A percentile compares a stretch with the other conserved stretches of the same genome.
These are phyloP conservation scores for Reutealis trisperma DNA, from an alignment of 345 rosid species.

Conservation along the genomic window DNA sequence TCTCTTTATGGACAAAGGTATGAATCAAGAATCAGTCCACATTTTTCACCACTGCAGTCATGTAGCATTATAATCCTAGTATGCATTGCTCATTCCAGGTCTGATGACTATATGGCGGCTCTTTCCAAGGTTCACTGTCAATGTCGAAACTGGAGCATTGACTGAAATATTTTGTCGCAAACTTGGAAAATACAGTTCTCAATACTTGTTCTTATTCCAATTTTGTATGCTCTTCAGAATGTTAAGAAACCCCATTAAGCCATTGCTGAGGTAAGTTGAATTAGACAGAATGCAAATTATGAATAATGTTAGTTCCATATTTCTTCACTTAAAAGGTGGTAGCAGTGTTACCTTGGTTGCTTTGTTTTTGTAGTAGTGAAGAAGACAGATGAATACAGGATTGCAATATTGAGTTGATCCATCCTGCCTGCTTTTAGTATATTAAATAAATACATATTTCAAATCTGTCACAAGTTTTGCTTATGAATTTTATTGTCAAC, in stretches of 20 bases:
- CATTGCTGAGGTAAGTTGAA: background rate
- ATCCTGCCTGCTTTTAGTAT: background rate
- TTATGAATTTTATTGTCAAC: too few relatives aligned
- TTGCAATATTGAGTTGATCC: too few relatives aligned
- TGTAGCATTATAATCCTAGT: background rate
- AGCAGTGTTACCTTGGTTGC: background rate
- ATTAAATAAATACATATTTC: too few relatives aligned
- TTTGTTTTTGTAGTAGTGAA: too few relatives aligned
- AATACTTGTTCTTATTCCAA: background rate
- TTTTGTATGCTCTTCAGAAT: background rate
- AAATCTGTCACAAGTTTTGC: background rate
- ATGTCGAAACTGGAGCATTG: constrained; percentile 62
- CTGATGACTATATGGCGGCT: constrained; percentile 85
- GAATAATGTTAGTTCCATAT: too few relatives aligned
- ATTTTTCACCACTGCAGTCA: background rate
- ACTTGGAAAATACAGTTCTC: background rate
- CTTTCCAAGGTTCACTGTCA: constrained; percentile 82
- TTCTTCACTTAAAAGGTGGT: too few relatives aligned
- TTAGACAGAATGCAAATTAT: background rate
- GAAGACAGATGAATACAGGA: background rate
- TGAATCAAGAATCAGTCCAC: constrained; percentile 6
- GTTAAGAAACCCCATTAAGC: background rate
- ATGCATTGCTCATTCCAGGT: constrained; percentile 48
- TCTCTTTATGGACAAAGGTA: constrained; percentile 84
- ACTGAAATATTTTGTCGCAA: constrained; percentile 19